Conservation (phyloP, 208 protist genomes). For the Zelonia costaricensis region DNA sequence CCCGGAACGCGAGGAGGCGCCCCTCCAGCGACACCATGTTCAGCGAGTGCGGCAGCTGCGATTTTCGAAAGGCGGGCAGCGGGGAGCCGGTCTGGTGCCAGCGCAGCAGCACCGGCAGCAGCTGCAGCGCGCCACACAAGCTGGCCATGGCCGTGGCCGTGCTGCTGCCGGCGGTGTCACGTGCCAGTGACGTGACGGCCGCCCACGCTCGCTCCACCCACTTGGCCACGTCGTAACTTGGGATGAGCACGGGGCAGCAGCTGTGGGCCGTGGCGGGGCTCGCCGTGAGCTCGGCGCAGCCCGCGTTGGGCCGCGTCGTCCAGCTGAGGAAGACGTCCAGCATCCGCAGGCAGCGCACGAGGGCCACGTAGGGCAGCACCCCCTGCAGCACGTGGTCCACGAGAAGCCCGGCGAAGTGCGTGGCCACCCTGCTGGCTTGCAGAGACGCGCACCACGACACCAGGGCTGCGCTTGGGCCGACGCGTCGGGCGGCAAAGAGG, state of each 20-base stretch:
- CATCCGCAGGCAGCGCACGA: constrained; percentile 43
- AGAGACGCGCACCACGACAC: constrained; percentile 27
- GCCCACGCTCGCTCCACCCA: constrained; percentile 29
- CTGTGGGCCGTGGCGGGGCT: background rate
- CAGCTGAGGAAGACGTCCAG: constrained; percentile 35
- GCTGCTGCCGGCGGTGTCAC: constrained; percentile 22
- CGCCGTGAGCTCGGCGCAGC: background rate
- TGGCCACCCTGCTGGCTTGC: constrained; percentile 20
- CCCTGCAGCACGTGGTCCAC: constrained; percentile 41
- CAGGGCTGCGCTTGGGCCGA: constrained; percentile 6
- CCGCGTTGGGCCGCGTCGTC: constrained; percentile 22
- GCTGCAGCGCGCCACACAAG: constrained; percentile 33
- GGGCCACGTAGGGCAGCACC: constrained; percentile 42
- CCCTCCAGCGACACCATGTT: constrained; percentile 37
- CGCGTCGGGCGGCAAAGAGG: constrained; percentile 18
- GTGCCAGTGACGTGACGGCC: constrained; percentile 7
- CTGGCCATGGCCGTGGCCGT: constrained; percentile 26
- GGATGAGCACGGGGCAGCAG: constrained; percentile 19
- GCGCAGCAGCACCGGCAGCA: constrained; percentile 58
- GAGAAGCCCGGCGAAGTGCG: constrained; percentile 33
- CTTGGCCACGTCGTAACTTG: constrained; percentile 6
- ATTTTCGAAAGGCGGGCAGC: constrained; percentile 32
- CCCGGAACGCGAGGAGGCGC: constrained; percentile 40
- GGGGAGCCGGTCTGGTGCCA: constrained; percentile 23
- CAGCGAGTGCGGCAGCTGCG: constrained; percentile 58